A percentile compares a stretch with the other conserved stretches of the same genome.
These are phyloP conservation scores for Corymbia calophylla DNA, from an alignment of 441 rosid genomes.

Conservation along the genomic window DNA sequence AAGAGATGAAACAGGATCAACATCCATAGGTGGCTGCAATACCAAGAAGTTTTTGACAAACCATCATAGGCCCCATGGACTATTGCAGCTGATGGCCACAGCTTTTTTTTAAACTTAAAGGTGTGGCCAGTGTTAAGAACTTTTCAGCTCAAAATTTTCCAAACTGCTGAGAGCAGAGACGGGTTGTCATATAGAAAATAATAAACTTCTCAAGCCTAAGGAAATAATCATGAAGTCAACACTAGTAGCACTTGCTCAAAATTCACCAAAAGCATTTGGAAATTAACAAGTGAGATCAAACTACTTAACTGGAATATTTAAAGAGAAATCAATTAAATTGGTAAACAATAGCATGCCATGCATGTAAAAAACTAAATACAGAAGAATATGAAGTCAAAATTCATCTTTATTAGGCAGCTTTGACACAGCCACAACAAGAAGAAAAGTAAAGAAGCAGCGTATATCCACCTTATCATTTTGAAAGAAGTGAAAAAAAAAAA, in stretches of 20 bases:
- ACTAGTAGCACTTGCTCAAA: neutral
- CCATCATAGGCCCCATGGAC: neutral
- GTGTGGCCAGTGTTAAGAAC: neutral
- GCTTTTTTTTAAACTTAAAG: neutral
- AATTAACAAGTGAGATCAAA: neutral
- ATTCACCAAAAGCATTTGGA: neutral
- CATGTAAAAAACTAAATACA: neutral
- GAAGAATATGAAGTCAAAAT: neutral
- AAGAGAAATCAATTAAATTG: neutral
- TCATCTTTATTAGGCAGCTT: neutral
- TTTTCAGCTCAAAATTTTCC: neutral
- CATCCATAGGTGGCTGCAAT: neutral
- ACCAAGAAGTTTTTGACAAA: neutral
- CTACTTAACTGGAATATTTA: neutral
- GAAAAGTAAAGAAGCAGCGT: neutral
- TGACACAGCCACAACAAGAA: neutral
- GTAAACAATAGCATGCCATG: neutral
- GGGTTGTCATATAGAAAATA: neutral
- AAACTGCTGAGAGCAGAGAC: neutral
- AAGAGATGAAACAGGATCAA: neutral
- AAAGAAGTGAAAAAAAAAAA: neutral
- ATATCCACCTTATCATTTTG: neutral
- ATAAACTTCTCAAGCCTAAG: neutral
- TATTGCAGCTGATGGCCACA: neutral
- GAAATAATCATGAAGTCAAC: neutral